Base-by-base conservation (phyloP, 257 asterid species). In the Solanum chiquidenum region DNA sequence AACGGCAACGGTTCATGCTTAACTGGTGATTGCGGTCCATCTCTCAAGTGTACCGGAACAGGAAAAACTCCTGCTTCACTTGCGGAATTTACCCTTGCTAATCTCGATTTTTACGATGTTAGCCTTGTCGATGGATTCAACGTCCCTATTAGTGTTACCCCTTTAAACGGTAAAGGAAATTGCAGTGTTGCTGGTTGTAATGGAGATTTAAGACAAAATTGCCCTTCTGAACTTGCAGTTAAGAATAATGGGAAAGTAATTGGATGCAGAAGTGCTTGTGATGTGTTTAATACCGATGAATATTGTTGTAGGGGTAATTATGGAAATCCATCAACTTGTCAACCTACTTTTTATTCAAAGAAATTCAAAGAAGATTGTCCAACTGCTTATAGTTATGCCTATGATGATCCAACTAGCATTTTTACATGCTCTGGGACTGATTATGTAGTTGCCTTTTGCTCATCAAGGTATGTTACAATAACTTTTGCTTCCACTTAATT, bases 61-160 rank as follows among this genome's bases (percentile, higher is more conserved):
- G 99, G 98, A 42, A 62, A 90, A 87, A 86, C 99, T 0, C 99
- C 99, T 1, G 94, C 98, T 6, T 88, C 99, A 0, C 93, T 97
- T 25, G 99, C 99, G 20, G 99, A 97, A 90, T 92, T 97, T 88
- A 97, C 99, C 58, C 92, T 97, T 9, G 94, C 95, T 3, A 10
- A 88, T 1, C 64, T 62, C 4, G 97, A 97, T 88, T 97, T 92
- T 89, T 97, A 97, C 87, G 99, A 97, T 75, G 98, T 97, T 29
- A 97, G 99, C 89, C 94, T 95, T 0, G 99, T 97, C 1, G 99
- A 97, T 73, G 99, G 99, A 31, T 96, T 94, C 91, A 96, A 96
- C 89, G 58, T 95, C 89, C 99, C 99, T 1, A 1, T 97, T 0
- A 88, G 86, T 0, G 98, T 97, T 88, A 95, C 90, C 18, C 98